These are phyloP conservation scores for Leucoagaricus sp. DNA, from an alignment of 1,284 basidiomycete genomes.

Conservation along the genomic window DNA sequence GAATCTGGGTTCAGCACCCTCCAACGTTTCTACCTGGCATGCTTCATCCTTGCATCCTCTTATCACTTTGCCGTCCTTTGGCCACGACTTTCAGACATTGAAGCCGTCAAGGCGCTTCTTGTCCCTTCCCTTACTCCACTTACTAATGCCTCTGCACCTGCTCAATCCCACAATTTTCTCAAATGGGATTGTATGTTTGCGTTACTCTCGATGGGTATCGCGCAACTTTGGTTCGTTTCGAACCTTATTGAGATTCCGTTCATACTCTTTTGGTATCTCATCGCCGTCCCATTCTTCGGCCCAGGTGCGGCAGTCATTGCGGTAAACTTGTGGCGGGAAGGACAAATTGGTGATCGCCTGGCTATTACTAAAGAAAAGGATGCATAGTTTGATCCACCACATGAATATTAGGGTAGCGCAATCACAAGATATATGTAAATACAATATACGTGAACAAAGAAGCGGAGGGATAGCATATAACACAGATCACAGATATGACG, in stretches of 20 bases:
- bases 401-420: conserved; percentile 12
- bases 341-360: conserved; percentile 16
- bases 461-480: background rate
- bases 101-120: conserved; percentile 28
- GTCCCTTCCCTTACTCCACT: conserved; percentile 33
- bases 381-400: background rate
- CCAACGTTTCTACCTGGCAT: conserved; percentile 33
- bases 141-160: conserved; percentile 18
- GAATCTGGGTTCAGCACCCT: conserved; percentile 41
- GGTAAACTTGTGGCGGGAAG: conserved; percentile 42
- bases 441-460: conserved; percentile 12
- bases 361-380: conserved; percentile 13
- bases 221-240: conserved; percentile 44
- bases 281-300: conserved; percentile 34
- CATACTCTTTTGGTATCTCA: conserved; percentile 33
- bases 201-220: conserved; percentile 35
- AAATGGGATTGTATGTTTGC: conserved; percentile 46
- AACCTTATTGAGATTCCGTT: conserved; percentile 24
- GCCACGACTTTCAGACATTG: conserved; percentile 27
- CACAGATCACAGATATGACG: conserved; percentile 6
- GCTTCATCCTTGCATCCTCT: conserved; percentile 38
- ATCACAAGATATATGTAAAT: conserved; percentile 13
- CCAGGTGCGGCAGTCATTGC: conserved; percentile 42
- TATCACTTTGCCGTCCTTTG: conserved; percentile 38
- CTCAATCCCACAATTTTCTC: conserved; percentile 36